Conservation (phyloP, 2,329 filamentous ascomycete genomes). For the Calcarisporium arbuscula region DNA sequence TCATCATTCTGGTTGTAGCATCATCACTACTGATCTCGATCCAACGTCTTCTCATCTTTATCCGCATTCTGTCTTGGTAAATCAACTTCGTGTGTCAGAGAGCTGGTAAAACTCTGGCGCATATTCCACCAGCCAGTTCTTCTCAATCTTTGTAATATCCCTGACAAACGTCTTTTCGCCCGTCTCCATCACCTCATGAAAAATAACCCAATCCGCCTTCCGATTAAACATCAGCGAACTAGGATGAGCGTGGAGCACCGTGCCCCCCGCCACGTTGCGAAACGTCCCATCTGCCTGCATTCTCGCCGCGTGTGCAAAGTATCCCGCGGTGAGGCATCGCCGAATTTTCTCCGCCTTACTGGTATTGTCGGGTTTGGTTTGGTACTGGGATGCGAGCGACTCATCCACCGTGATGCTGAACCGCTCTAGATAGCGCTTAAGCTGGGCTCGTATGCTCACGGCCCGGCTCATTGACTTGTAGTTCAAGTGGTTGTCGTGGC, state of each 20-base stretch:
- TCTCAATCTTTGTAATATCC: slow-evolving; percentile 90
- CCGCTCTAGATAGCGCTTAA: slow-evolving; percentile 80
- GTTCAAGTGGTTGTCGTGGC: slow-evolving; percentile 79
- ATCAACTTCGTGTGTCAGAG: slow-evolving; percentile 24
- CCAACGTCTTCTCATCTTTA: too few species aligned
- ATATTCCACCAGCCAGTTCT: slow-evolving; percentile 85
- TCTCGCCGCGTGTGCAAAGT: slow-evolving; percentile 85
- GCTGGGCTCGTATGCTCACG: slow-evolving; percentile 77
- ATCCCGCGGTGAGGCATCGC: slow-evolving; percentile 80
- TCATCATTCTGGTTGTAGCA: too few species aligned
- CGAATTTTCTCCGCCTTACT: slow-evolving; percentile 65
- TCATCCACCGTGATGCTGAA: slow-evolving; percentile 70
- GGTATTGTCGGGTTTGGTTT: slow-evolving; percentile 18
- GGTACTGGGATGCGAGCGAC: slow-evolving; percentile 36
- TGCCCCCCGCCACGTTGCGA: slow-evolving; percentile 73
- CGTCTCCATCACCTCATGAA: slow-evolving; percentile 88
- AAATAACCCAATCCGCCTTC: slow-evolving; percentile 94
- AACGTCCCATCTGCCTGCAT: slow-evolving; percentile 95
- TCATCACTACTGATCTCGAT: too few species aligned
- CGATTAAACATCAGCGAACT: slow-evolving; percentile 93
- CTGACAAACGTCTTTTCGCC: slow-evolving; percentile 82
- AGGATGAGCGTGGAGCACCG: slow-evolving; percentile 79
- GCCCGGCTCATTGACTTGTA: slow-evolving; percentile 78
- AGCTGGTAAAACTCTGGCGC: slow-evolving; percentile 76
- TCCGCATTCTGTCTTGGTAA: slow-evolving; percentile 2